A percentile compares a stretch with the other conserved stretches of the same genome.
Conservation (phyloP, 345 rosid genomes). For the Xanthoceras sorbifolium region DNA sequence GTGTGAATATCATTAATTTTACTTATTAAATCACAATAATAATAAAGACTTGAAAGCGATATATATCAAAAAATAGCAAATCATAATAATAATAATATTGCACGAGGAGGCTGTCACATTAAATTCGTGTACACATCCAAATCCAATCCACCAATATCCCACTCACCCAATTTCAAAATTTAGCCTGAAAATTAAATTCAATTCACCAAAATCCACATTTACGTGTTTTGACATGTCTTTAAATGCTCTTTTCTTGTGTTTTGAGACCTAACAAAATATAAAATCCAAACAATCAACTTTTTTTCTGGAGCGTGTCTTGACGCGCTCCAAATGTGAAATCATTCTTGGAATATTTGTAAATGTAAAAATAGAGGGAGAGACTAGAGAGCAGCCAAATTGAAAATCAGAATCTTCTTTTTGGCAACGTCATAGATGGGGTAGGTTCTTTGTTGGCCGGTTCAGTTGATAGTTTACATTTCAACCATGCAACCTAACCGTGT, state of each 20-base stretch:
- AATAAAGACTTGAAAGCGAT: no score
- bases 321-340: conserved; percentile 1
- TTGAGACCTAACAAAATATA: neutral
- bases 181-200: no score
- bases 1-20: no score
- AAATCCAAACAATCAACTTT: neutral
- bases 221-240: neutral
- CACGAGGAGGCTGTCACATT: neutral
- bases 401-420: conserved; percentile 11
- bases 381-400: no score
- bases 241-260: neutral
- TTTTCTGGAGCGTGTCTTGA: neutral
- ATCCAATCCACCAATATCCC: neutral
- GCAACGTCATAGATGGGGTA: conserved; percentile 20
- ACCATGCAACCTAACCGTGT: conserved; percentile 45
- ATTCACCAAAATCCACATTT: no score
- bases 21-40: no score
- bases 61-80: no score
- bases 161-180: neutral
- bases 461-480: conserved; percentile 29
- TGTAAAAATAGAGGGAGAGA: no score
- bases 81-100: no score
- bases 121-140: no score
- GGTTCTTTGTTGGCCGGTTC: conserved; percentile 12
- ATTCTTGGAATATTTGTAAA: neutral